A percentile compares a stretch with the other conserved stretches of the same genome.
These are phyloP conservation scores for Fimicolochytrium jonesii DNA, from an alignment of 192 early-diverging fungal genomes.

Conservation along the genomic window DNA sequence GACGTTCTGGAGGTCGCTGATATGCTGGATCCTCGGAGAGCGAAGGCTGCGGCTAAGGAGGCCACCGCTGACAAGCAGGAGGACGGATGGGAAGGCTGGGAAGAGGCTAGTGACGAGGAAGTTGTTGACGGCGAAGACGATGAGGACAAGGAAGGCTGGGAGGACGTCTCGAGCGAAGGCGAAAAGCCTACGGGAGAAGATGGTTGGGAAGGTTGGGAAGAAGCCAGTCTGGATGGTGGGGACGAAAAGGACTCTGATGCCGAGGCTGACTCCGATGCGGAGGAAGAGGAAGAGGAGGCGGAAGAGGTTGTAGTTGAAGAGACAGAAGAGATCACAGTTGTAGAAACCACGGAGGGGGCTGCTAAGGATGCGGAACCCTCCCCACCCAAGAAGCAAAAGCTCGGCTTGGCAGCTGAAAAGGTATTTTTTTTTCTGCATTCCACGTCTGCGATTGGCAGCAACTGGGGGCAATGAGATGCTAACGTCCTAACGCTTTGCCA, in stretches of 20 bases:
- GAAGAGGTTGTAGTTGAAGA: slow-evolving; percentile 16
- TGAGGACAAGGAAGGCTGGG: slow-evolving; percentile 32
- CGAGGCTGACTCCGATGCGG: slow-evolving; percentile 16
- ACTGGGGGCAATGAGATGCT: too few species aligned
- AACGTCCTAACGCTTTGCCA: too few species aligned
- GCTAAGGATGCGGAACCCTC: slow-evolving; percentile 19
- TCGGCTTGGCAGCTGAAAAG: slow-evolving; percentile 24
- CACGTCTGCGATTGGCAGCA: too few species aligned
- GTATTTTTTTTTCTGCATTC: background rate
- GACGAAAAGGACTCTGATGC: slow-evolving; percentile 21
- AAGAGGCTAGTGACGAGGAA: slow-evolving; percentile 8
- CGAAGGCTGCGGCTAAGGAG: slow-evolving; percentile 5
- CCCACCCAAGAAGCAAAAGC: slow-evolving; percentile 34
- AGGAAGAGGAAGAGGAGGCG: slow-evolving; percentile 20
- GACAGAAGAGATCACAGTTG: slow-evolving; percentile 28
- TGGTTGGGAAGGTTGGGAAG: slow-evolving; percentile 26
- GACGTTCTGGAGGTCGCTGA: slow-evolving; percentile 81
- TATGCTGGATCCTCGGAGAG: background rate
- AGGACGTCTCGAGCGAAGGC: background rate
- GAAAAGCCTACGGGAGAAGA: too few species aligned
- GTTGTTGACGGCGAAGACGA: slow-evolving; percentile 15
- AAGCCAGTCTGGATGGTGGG: slow-evolving; percentile 12
- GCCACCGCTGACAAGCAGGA: slow-evolving; percentile 34
- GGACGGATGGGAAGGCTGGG: slow-evolving; percentile 28
- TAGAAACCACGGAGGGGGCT: too few species aligned